Conservation (phyloP, 257 asterid genomes). For the Solanum verrucosum region DNA sequence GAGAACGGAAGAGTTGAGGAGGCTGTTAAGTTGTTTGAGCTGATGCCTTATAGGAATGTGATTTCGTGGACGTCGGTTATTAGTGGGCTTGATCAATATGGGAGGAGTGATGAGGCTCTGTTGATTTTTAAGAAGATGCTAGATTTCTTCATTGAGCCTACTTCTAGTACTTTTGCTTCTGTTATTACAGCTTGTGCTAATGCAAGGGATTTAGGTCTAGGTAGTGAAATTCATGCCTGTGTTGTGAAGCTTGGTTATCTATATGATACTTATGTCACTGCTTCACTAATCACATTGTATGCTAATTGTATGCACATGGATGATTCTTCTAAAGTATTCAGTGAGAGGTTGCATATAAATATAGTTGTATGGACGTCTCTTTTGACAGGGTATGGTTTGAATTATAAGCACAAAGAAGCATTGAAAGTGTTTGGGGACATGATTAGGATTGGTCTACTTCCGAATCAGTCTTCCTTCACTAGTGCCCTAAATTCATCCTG, state of each 20-base stretch:
- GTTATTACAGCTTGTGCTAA: constrained; percentile 63
- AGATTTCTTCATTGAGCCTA: constrained; percentile 38
- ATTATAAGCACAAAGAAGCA: constrained; percentile 47
- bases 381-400: constrained; percentile 65
- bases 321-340: constrained; percentile 36
- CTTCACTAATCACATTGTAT: constrained; percentile 64
- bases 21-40: constrained; percentile 43
- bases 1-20: constrained; percentile 46
- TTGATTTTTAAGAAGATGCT: constrained; percentile 41
- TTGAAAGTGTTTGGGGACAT: constrained; percentile 40
- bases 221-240: constrained; percentile 56
- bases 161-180: constrained; percentile 53
- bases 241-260: constrained; percentile 44
- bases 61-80: constrained; percentile 82
- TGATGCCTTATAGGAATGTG: constrained; percentile 55
- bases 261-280: constrained; percentile 39
- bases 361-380: constrained; percentile 91
- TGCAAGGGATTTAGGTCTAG: constrained; percentile 23
- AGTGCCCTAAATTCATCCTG: constrained; percentile 70
- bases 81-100: constrained; percentile 65
- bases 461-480: constrained; percentile 82
- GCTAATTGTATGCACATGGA: constrained; percentile 51
- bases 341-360: constrained; percentile 43
- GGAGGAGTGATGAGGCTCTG: constrained; percentile 59
- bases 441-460: constrained; percentile 48